Evolutionary conservation across 164 flowering plant genomes (phyloP).

Genomic region (Aristolochia californica): DNA sequence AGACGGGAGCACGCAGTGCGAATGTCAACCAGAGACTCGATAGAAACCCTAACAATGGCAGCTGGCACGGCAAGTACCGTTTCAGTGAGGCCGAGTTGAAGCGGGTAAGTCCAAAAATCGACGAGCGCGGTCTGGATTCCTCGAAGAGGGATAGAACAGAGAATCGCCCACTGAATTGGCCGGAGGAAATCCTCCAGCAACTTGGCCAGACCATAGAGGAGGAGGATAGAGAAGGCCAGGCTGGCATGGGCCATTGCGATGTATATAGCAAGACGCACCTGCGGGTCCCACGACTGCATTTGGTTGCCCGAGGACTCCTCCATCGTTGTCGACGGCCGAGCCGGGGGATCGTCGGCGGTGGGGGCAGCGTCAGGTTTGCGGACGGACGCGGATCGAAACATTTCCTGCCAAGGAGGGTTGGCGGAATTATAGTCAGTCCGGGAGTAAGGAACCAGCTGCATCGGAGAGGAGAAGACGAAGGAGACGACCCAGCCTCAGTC

Average conservation of each 20-base stretch:
- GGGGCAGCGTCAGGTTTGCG: conserved; percentile 34
- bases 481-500: background rate
- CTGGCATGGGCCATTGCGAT: conserved; percentile 98
- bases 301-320: background rate
- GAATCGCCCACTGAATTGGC: conserved; percentile 86
- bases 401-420: conserved; percentile 73
- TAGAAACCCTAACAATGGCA: conserved; percentile 47
- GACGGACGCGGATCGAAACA: conserved; percentile 81
- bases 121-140: conserved; percentile 73
- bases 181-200: conserved; percentile 65
- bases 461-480: conserved; percentile 8
- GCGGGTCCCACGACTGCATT: conserved; percentile 19
- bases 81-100: conserved; percentile 70
- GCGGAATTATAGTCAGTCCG: conserved; percentile 18
- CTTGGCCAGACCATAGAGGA: conserved; percentile 48
- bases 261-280: conserved; percentile 77
- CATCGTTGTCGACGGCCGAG: conserved; percentile 1
- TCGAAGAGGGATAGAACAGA: conserved; percentile 83
- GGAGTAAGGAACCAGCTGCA: conserved; percentile 65
- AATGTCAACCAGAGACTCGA: conserved; percentile 54
- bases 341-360: conserved; percentile 5
- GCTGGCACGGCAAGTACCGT: conserved; percentile 75
- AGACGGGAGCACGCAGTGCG: conserved; percentile 22
- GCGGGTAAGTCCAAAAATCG: conserved; percentile 76
- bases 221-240: conserved; percentile 45